Conservation (phyloP, 2,329 filamentous ascomycete species). For the Fusarium sororula region DNA sequence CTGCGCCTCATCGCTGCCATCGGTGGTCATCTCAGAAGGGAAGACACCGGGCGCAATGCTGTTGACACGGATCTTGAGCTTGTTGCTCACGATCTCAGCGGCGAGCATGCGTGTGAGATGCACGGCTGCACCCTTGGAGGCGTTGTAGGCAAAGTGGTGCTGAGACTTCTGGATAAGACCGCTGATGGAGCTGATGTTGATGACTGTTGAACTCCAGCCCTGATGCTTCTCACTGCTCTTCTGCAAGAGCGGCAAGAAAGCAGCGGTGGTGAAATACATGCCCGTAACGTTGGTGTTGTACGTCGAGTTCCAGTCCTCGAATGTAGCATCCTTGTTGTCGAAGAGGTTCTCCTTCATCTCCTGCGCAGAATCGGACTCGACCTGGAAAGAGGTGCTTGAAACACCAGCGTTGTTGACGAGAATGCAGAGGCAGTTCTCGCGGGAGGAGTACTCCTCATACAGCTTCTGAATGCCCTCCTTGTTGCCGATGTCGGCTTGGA, state of each 20-base stretch:
- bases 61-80: constrained; percentile 73
- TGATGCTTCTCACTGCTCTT: constrained; percentile 53
- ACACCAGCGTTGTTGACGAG: constrained; percentile 76
- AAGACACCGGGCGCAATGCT: constrained; percentile 77
- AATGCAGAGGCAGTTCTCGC: constrained; percentile 68
- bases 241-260: constrained; percentile 70
- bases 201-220: constrained; percentile 66
- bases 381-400: constrained; percentile 64
- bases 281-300: constrained; percentile 81
- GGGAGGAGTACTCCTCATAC: constrained; percentile 63
- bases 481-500: constrained; percentile 70
- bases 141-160: constrained; percentile 73
- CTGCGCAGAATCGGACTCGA: constrained; percentile 60
- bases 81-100: constrained; percentile 64
- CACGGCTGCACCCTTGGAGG: constrained; percentile 70
- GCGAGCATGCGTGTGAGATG: constrained; percentile 73
- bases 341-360: constrained; percentile 72
- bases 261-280: constrained; percentile 71
- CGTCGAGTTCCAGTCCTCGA: constrained; percentile 76
- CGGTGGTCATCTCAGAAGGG: constrained; percentile 76
- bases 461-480: constrained; percentile 68
- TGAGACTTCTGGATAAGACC: constrained; percentile 70
- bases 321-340: constrained; percentile 64
- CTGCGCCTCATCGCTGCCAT: constrained; percentile 55
- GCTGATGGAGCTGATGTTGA: constrained; percentile 75